phyloP scores from a whole-genome alignment of 2,329 filamentous ascomycete genomes.

The Lecanosticta acicola region DNA sequence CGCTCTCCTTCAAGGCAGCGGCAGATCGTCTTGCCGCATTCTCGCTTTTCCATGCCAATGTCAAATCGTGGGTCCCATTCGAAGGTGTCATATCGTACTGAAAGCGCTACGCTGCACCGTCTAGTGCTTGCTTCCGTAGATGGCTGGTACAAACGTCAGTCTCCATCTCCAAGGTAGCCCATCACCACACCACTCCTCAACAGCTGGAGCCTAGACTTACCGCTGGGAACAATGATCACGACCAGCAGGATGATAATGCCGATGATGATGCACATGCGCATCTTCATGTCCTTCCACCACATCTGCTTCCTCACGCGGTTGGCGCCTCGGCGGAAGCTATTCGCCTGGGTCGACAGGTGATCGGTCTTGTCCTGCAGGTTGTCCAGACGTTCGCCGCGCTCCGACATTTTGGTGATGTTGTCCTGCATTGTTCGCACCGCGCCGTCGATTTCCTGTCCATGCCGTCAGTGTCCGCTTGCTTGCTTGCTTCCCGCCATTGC shows the following conservation, averaged over 20 bases:
- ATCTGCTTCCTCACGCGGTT: constrained; percentile 90
- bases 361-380: constrained; percentile 88
- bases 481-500: neutral
- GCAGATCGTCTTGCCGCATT: constrained; percentile 3
- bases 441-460: constrained; percentile 83
- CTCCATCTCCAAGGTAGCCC: too few species aligned
- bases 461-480: constrained; percentile 1
- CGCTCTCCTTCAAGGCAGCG: constrained; percentile 2
- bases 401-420: constrained; percentile 94
- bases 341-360: constrained; percentile 85
- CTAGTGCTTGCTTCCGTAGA: constrained; percentile 22
- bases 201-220: constrained; percentile 47
- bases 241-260: constrained; percentile 88
- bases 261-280: constrained; percentile 91
- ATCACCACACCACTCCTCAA: neutral
- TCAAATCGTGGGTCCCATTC: constrained; percentile 9
- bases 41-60: constrained; percentile 7
- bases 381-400: constrained; percentile 85
- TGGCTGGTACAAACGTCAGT: constrained; percentile 14
- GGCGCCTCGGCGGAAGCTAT: constrained; percentile 92
- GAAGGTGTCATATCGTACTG: constrained; percentile 6
- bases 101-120: neutral
- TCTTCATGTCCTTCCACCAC: constrained; percentile 99
- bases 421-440: constrained; percentile 93
- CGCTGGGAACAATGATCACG: constrained; percentile 88